These are phyloP conservation scores for Lactifluus piperatus DNA, from an alignment of 768 basidiomycete genomes.

Conservation along the genomic window DNA sequence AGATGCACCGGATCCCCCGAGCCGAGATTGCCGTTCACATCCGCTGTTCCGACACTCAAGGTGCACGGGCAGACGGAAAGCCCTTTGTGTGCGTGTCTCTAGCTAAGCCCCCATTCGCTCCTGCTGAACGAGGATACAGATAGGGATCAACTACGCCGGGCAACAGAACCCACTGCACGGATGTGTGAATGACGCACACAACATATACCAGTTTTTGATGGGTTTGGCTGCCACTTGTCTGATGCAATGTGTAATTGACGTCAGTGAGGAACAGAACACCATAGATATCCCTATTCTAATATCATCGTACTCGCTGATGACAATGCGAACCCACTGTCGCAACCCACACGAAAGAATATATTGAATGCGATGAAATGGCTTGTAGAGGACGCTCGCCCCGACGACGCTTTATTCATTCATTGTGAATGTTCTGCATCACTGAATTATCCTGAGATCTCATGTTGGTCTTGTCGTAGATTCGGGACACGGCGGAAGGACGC, in stretches of 20 bases:
- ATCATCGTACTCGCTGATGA: slow-evolving; percentile 86
- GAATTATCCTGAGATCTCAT: neutral
- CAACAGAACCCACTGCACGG: slow-evolving; percentile 61
- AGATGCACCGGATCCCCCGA: neutral
- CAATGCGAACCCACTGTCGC: slow-evolving; percentile 45
- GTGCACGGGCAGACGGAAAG: slow-evolving; percentile 83
- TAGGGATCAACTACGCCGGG: slow-evolving; percentile 84
- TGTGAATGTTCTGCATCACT: slow-evolving; percentile 38
- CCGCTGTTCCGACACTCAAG: slow-evolving; percentile 73
- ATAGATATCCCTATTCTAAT: slow-evolving; percentile 42
- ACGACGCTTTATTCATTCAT: slow-evolving; percentile 88
- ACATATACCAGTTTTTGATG: slow-evolving; percentile 69
- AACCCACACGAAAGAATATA: slow-evolving; percentile 79
- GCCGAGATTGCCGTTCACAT: neutral
- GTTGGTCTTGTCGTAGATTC: slow-evolving; percentile 46
- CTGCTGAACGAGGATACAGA: slow-evolving; percentile 34
- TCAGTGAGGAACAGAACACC: slow-evolving; percentile 8
- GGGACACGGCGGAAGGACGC: slow-evolving; percentile 88
- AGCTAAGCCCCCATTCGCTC: neutral
- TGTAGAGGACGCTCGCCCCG: slow-evolving; percentile 65
- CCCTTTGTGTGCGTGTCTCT: slow-evolving; percentile 57
- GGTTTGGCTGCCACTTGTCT: slow-evolving; percentile 34
- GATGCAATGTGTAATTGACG: neutral
- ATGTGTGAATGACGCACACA: slow-evolving; percentile 87
- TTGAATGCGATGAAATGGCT: slow-evolving; percentile 88